Evolutionary conservation across 257 asterid species (phyloP), one percentile per base, ranked within the genome.

Genomic region (Anisodus tanguticus): DNA sequence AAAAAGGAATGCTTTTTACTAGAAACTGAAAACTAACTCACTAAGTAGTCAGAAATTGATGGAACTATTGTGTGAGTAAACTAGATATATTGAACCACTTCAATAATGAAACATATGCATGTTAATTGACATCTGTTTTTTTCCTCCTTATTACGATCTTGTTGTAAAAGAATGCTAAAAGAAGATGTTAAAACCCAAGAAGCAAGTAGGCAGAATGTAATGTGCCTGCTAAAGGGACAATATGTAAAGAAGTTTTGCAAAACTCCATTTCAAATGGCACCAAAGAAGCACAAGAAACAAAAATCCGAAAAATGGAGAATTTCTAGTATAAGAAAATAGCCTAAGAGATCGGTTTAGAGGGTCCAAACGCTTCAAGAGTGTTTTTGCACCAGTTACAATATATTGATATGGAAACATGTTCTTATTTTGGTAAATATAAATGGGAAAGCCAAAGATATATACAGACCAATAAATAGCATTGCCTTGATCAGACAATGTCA

Each of bases 381-480:
- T 69, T 49, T 13, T 69, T 39, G 54, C 78, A 41, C 78, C 8
- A 69, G 11, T 41, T 5, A 41, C 49, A 39, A 69, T 69, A 69
- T 69, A 16, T 69, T 69, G 78, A 69, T 69, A 16, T 69, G 41
- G 78, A 69, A 69, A 69, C 54, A 15, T 39, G 55, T 41, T 69
- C 41, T 69, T 41, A 19, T 8, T 69, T 17, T 16, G 26, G 78
- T 17, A 69, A 69, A 69, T 69, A 69, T 69, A 69, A 69, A 69
- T 69, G 43, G 47, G 82, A 77, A 54, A 77, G 26, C 26, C 9
- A 3, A 31, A 26, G 64, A 54, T 51, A 77, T 77, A 77, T 77
- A 77, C 82, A 77, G 15, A 53, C 26, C 64, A 22, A 77, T 77
- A 53, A 77, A 77, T 51, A 26, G 49, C 49, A 77, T 26, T n/a